These are phyloP conservation scores for Ascochyta viciae-villosae DNA, from an alignment of 2,329 filamentous ascomycete genomes.

Conservation along the genomic window DNA sequence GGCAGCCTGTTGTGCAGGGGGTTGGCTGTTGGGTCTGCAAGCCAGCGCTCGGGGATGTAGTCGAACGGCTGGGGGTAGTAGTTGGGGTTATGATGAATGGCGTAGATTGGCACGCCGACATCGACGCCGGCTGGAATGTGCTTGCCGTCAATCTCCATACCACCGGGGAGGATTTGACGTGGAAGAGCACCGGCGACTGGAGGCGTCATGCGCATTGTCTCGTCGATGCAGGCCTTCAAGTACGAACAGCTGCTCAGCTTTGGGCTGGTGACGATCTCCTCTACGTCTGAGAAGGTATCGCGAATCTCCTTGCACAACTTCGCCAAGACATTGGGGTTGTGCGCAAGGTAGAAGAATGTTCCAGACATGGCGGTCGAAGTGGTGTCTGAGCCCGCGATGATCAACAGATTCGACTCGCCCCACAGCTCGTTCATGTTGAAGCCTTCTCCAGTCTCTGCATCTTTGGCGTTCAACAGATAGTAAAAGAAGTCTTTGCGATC, in stretches of 20 bases:
- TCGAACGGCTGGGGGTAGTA: constrained; percentile 50
- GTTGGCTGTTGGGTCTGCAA: constrained; percentile 39
- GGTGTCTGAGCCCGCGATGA: constrained; percentile 58
- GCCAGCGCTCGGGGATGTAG: constrained; percentile 50
- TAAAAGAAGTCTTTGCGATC: constrained; percentile 58
- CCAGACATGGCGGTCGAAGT: constrained; percentile 53
- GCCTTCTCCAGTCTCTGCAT: constrained; percentile 55
- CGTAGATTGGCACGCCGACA: constrained; percentile 48
- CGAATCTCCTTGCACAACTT: constrained; percentile 46
- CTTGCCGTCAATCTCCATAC: constrained; percentile 47
- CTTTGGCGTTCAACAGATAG: constrained; percentile 56
- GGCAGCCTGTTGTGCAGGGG: constrained; percentile 38
- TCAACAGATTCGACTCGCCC: constrained; percentile 58
- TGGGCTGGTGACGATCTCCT: constrained; percentile 48
- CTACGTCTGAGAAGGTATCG: constrained; percentile 42
- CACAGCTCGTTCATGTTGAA: constrained; percentile 56
- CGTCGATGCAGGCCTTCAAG: constrained; percentile 51
- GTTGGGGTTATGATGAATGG: constrained; percentile 49
- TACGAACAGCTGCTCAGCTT: constrained; percentile 43
- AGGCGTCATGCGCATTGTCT: constrained; percentile 51
- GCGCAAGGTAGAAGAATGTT: constrained; percentile 55
- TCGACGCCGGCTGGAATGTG: constrained; percentile 47
- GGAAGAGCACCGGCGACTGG: constrained; percentile 49
- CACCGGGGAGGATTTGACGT: constrained; percentile 48
- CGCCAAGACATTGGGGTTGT: constrained; percentile 46